Evolutionary conservation across 129 eudicot genomes (phyloP), one percentile per base, ranked within the genome.

Genomic region (Oenanthe sinensis): DNA sequence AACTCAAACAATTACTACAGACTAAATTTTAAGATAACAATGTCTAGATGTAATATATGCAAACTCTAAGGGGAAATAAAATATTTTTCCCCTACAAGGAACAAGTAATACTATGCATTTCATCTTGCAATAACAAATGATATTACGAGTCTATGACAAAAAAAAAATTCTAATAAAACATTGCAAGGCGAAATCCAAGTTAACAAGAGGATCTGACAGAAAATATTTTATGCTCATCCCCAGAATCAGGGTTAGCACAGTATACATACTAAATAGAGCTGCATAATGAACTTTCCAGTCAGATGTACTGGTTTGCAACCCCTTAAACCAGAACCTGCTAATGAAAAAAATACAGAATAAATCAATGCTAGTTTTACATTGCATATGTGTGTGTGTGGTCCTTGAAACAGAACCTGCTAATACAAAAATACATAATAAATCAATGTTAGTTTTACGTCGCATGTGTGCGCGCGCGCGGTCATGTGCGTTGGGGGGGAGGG

Each of bases 241-340:
- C 77, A 73, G 7, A 45, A 44, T 73, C 22, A 44, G 17, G 14
- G 48, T 4, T 73, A 26, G 22, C 76, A 73, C 37, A 43, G 22
- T 19, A 37, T 2, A n/a, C 54, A 43, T 43, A 44, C 55, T 6
- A 43, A 73, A 20, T 22, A 19, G 24, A 20, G 55, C 39, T n/a
- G 16, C 54, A 24, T 15, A n/a, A n/a, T 43, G 36, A 15, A 26
- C 37, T 30, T n/a, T 30, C 8, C 77, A n/a, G 4, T 71, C 30
- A 44, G 39, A 20, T n/a, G 48, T 58, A 68, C 22, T 44, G n/a
- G 36, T 5, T 16, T 15, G 74, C 43, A 30, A 15, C 4, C 16
- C 33, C 76, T 43, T 72, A 4, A 39, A 42, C 30, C 46, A 72
- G 76, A 72, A 72, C 52, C 76, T 72, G 76, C 50, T 20, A 6